Evolutionary conservation across 2,329 filamentous ascomycete species (phyloP).

Genomic region (Didymella glomerata): DNA sequence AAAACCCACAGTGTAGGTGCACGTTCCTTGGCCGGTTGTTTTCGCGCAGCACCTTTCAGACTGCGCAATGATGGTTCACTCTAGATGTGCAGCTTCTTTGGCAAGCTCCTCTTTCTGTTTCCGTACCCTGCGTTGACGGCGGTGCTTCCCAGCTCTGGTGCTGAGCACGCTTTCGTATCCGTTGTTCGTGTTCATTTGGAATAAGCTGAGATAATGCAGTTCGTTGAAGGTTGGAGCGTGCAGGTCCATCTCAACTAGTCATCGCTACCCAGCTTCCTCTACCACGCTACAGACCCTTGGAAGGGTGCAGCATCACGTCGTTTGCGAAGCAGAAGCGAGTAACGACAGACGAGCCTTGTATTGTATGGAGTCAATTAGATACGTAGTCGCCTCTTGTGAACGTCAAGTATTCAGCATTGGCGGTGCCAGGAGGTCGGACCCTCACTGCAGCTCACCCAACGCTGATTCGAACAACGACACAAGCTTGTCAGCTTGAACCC

Average conservation of each 20-base stretch:
- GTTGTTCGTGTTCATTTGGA: neutral
- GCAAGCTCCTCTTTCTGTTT: neutral
- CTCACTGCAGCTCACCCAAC: no score
- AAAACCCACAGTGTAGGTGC: slow-evolving; percentile 3
- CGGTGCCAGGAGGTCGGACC: no score
- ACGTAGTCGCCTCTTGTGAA: no score
- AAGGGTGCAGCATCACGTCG: no score
- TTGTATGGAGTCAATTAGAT: no score
- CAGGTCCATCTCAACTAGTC: neutral
- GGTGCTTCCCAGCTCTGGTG: neutral
- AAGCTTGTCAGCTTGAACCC: no score
- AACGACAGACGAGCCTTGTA: no score
- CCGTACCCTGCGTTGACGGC: neutral
- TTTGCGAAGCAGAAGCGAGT: no score
- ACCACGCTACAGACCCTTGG: no score
- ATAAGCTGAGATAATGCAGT: no score
- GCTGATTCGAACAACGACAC: no score
- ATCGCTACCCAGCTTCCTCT: neutral
- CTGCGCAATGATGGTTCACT: neutral
- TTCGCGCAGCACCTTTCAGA: neutral
- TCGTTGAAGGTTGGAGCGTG: neutral
- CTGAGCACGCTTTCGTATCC: neutral
- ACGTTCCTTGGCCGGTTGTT: neutral
- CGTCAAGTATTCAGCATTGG: no score
- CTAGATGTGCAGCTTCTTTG: neutral